phyloP scores from a whole-genome alignment of 2,329 filamentous ascomycete genomes.

The Fusarium siculi region DNA sequence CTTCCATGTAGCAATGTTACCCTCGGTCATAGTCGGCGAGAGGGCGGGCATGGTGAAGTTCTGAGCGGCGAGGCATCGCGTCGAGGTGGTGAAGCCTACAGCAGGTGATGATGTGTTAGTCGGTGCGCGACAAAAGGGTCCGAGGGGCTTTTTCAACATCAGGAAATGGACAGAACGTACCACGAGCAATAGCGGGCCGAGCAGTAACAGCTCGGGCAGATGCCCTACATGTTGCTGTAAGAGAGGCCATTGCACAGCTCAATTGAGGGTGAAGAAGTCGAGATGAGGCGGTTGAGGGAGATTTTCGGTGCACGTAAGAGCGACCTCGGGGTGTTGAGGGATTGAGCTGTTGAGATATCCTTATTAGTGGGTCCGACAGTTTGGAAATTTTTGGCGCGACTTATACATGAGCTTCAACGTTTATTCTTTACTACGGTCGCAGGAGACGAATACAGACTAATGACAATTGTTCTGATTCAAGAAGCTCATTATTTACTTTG shows the following conservation, averaged over 20 bases:
- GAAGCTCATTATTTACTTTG: background rate
- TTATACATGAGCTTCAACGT: conserved; percentile 3
- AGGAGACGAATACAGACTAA: background rate
- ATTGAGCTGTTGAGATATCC: conserved; percentile 27
- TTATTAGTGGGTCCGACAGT: conserved; percentile 41
- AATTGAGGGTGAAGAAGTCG: conserved; percentile 41
- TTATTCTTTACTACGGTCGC: background rate
- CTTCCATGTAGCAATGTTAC: conserved; percentile 86
- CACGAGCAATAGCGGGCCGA: conserved; percentile 63
- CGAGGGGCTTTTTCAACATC: conserved; percentile 24
- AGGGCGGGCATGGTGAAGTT: conserved; percentile 93
- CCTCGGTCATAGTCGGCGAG: conserved; percentile 94
- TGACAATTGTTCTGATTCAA: background rate
- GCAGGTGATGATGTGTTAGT: conserved; percentile 31
- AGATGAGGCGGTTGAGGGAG: conserved; percentile 25
- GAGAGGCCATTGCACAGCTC: conserved; percentile 68
- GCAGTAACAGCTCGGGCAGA: conserved; percentile 67
- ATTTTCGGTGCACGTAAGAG: conserved; percentile 35
- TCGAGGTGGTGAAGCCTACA: conserved; percentile 72
- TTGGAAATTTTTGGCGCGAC: conserved; percentile 48
- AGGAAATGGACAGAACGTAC: conserved; percentile 57
- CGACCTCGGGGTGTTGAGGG: conserved; percentile 39
- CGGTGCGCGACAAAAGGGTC: conserved; percentile 41
- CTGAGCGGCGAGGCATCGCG: conserved; percentile 75
- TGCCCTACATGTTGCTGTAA: conserved; percentile 71